These are phyloP conservation scores for Bipolaris sorokiniana DNA, from an alignment of 2,329 filamentous ascomycete species.

Conservation along the genomic window DNA sequence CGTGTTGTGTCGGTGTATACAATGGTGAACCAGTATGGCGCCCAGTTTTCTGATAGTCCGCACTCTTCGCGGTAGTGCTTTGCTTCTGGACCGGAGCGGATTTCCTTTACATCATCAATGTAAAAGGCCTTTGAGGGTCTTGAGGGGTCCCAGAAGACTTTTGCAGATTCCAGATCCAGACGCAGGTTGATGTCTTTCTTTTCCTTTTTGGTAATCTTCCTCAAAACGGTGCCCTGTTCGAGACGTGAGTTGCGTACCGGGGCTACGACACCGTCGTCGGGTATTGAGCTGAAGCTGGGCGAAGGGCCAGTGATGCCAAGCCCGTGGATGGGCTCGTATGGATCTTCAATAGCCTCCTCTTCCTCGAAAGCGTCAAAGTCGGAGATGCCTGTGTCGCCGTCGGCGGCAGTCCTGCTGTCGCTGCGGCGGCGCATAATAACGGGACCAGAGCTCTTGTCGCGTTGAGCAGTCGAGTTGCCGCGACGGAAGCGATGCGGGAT, in stretches of 20 bases:
- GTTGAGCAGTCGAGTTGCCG: conserved; percentile 74
- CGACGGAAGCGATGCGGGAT: conserved; percentile 73
- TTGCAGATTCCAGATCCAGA: conserved; percentile 81
- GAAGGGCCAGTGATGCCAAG: conserved; percentile 50
- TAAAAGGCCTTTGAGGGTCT: conserved; percentile 85
- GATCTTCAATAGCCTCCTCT: conserved; percentile 57
- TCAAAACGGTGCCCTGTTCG: conserved; percentile 77
- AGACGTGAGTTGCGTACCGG: conserved; percentile 79
- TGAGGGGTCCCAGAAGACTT: conserved; percentile 84
- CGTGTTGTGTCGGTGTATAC: conserved; percentile 81
- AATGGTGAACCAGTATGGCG: conserved; percentile 85
- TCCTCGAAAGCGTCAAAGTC: conserved; percentile 59
- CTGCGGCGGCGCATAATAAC: conserved; percentile 86
- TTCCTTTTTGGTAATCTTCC: conserved; percentile 85
- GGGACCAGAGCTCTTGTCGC: conserved; percentile 88
- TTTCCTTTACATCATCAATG: conserved; percentile 93
- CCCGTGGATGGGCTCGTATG: conserved; percentile 49
- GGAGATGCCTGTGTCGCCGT: conserved; percentile 54
- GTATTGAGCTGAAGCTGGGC: conserved; percentile 45
- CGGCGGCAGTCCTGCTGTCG: conserved; percentile 78
- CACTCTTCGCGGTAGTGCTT: conserved; percentile 89
- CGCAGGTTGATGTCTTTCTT: conserved; percentile 75
- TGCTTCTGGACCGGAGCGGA: conserved; percentile 81
- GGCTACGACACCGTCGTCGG: conserved; percentile 58
- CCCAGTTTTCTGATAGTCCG: conserved; percentile 69